Conservation (phyloP, 106 monocot species). For the Acanthochlamys bracteata region DNA sequence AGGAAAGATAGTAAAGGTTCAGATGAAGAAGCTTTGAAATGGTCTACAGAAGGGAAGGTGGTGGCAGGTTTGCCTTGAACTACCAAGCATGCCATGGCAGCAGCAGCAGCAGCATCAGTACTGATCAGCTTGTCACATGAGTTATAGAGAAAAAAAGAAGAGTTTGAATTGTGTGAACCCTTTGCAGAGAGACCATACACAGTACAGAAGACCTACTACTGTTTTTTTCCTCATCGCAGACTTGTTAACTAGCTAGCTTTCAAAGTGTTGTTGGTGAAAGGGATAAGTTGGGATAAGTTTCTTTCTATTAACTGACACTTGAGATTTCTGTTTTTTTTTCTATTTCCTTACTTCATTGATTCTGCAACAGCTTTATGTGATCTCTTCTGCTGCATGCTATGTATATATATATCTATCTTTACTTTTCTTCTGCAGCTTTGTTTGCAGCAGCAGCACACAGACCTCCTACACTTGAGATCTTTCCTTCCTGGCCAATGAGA, state of each 20-base stretch:
- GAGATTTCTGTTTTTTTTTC: conserved; percentile 27
- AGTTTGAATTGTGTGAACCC: not conserved
- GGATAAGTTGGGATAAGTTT: conserved; percentile 43
- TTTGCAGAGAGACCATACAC: not conserved
- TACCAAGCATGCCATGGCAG: not conserved
- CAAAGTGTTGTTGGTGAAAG: no score
- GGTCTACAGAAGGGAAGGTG: not conserved
- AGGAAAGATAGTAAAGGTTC: not conserved
- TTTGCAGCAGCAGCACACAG: conserved; percentile 21
- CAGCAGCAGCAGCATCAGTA: not conserved
- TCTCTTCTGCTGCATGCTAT: conserved; percentile 26
- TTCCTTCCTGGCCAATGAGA: conserved; percentile 96
- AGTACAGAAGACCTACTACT: not conserved
- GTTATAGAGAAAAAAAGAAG: not conserved
- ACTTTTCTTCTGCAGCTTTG: conserved; percentile 40
- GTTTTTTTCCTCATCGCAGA: not conserved
- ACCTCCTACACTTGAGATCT: conserved; percentile 91
- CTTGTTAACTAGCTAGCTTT: not conserved
- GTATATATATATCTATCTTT: no score
- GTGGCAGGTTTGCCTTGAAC: conserved; percentile 5
- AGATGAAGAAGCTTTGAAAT: not conserved
- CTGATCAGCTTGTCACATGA: not conserved
- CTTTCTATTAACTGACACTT: conserved; percentile 35
- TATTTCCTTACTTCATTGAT: conserved; percentile 8
- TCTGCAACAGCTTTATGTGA: conserved; percentile 47